These are phyloP conservation scores for Casaregolazyma suthepensis DNA, from an alignment of 1,139 yeast genomes.

Conservation along the genomic window DNA sequence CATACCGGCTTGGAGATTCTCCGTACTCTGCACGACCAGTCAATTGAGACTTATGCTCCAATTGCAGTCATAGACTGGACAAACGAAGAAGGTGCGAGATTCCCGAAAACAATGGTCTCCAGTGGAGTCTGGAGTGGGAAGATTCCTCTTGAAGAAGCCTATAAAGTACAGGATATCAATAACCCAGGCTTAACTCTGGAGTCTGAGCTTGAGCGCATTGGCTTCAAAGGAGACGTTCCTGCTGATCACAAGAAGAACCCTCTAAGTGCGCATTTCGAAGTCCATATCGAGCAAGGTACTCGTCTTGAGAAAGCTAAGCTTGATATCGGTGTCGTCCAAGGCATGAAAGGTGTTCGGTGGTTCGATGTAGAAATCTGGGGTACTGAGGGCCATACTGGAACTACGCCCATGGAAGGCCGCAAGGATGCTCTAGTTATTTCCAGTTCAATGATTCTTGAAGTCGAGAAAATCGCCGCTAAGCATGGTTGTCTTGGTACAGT, in stretches of 20 bases:
- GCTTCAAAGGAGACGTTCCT: constrained; percentile 49
- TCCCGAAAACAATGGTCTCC: constrained; percentile 60
- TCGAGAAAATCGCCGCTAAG: constrained; percentile 50
- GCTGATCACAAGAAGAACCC: constrained; percentile 49
- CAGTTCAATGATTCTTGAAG: constrained; percentile 48
- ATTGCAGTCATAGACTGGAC: constrained; percentile 65
- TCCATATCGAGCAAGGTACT: constrained; percentile 76
- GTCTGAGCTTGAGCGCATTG: constrained; percentile 54
- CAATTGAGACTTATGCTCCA: constrained; percentile 54
- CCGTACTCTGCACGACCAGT: constrained; percentile 56
- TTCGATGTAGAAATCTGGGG: constrained; percentile 49
- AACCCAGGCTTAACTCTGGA: constrained; percentile 44
- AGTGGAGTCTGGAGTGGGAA: constrained; percentile 62
- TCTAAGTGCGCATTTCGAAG: constrained; percentile 62
- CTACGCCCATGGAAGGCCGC: constrained; percentile 61
- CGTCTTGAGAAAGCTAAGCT: constrained; percentile 50
- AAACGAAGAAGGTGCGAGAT: constrained; percentile 75
- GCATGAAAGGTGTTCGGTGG: constrained; percentile 68
- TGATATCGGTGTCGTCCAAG: constrained; percentile 58
- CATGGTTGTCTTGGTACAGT: constrained; percentile 52
- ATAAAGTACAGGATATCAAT: constrained; percentile 46
- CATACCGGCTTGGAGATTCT: constrained; percentile 60
- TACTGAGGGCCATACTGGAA: constrained; percentile 65
- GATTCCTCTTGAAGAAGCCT: constrained; percentile 43
- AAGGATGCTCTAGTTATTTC: constrained; percentile 58